Conservation (phyloP, 2,329 filamentous ascomycete species). For the Amauroascus verrucosus region DNA sequence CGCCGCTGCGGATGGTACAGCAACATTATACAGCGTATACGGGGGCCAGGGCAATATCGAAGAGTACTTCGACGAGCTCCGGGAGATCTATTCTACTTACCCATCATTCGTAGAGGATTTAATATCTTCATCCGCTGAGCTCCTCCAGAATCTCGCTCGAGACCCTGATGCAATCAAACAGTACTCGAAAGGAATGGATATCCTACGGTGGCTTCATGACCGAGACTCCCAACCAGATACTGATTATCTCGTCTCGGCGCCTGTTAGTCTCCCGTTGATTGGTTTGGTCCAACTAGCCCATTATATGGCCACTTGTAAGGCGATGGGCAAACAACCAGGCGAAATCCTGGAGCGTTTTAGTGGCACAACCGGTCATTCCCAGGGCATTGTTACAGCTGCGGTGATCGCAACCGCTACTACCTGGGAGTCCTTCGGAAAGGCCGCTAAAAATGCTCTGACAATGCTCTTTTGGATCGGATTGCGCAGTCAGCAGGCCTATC, state of each 20-base stretch:
- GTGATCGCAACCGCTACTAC: conserved; percentile 81
- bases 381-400: conserved; percentile 88
- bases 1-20: conserved; percentile 72
- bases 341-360: conserved; percentile 73
- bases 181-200: conserved; percentile 91
- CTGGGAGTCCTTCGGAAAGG: conserved; percentile 83
- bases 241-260: conserved; percentile 88
- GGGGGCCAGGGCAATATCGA: conserved; percentile 98
- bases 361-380: conserved; percentile 90
- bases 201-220: conserved; percentile 86
- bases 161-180: conserved; percentile 86
- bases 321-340: conserved; percentile 79
- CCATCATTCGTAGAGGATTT: conserved; percentile 82
- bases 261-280: conserved; percentile 91
- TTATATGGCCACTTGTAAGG: conserved; percentile 88
- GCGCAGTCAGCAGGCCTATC: conserved; percentile 94
- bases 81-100: conserved; percentile 84
- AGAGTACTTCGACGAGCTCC: conserved; percentile 97
- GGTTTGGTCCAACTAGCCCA: conserved; percentile 92
- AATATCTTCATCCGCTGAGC: conserved; percentile 67
- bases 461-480: conserved; percentile 98
- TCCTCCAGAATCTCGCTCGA: conserved; percentile 73
- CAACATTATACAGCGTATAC: conserved; percentile 85
- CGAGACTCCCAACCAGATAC: conserved; percentile 82
- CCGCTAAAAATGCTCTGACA: conserved; percentile 69